phyloP scores from a whole-genome alignment of 257 asterid species.

The Avicennia marina region DNA sequence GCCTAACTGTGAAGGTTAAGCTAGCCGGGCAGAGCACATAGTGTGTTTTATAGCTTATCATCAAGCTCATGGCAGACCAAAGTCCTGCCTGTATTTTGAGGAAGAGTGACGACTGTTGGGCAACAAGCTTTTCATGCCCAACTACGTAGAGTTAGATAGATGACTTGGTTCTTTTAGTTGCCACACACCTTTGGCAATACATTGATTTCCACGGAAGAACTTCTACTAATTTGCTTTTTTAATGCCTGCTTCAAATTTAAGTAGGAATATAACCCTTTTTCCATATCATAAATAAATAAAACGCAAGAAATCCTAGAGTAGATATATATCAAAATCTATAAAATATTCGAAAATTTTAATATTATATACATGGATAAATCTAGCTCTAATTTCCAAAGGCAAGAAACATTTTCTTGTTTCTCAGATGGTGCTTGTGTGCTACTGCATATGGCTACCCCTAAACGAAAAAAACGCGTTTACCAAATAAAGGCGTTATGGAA shows the following conservation, averaged over 20 bases:
- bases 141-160: constrained; percentile 29
- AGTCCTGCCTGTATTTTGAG: constrained; percentile 33
- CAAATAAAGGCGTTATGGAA: neutral
- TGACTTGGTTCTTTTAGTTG: constrained; percentile 44
- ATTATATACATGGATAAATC: too few species aligned
- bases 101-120: constrained; percentile 39
- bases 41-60: constrained; percentile 15
- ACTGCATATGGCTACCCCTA: too few species aligned
- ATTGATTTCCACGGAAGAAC: neutral
- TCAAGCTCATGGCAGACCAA: constrained; percentile 28
- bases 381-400: too few species aligned
- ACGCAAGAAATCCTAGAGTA: too few species aligned
- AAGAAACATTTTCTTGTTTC: too few species aligned
- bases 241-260: too few species aligned
- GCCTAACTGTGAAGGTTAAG: neutral
- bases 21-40: neutral
- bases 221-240: too few species aligned
- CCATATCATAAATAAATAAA: too few species aligned
- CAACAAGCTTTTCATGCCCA: constrained; percentile 67
- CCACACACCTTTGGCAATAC: constrained; percentile 47
- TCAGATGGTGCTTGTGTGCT: too few species aligned
- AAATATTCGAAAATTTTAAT: too few species aligned
- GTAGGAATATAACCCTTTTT: too few species aligned
- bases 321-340: too few species aligned
- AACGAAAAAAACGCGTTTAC: neutral